A percentile compares a stretch with the other conserved stretches of the same genome.
phyloP scores from a whole-genome alignment of 1,284 basidiomycete species.

The Microbotryum silenes-acaulis region DNA sequence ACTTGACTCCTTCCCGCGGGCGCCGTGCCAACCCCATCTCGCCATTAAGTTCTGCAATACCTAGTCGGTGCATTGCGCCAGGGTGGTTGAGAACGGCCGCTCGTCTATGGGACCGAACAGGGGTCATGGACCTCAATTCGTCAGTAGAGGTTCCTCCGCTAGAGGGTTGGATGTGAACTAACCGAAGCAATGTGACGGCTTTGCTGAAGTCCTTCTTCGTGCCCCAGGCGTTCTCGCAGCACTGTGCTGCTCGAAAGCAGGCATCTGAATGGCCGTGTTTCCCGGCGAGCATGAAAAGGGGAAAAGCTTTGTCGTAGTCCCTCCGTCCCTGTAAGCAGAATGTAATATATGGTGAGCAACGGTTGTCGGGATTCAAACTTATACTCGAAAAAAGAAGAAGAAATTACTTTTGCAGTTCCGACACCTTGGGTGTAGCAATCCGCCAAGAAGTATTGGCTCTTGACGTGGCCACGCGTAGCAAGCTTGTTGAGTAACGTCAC shows the following conservation, averaged over 20 bases:
- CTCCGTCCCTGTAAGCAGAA: conserved; percentile 54
- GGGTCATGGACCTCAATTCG: background rate
- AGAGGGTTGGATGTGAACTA: conserved; percentile 11
- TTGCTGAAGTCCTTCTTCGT: conserved; percentile 86
- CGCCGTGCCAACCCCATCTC: conserved; percentile 78
- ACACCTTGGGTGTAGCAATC: conserved; percentile 98
- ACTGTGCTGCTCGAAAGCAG: conserved; percentile 89
- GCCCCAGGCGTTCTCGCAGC: conserved; percentile 98
- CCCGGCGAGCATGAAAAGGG: conserved; percentile 88
- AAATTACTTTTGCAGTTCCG: conserved; percentile 57
- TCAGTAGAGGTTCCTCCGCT: background rate
- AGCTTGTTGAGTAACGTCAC: conserved; percentile 76
- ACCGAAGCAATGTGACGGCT: conserved; percentile 79
- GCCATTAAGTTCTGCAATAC: conserved; percentile 92
- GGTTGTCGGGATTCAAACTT: background rate
- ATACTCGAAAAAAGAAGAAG: too few relatives aligned
- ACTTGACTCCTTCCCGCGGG: conserved; percentile 94
- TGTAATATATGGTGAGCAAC: background rate
- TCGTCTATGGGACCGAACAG: conserved; percentile 50
- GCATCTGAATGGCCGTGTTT: conserved; percentile 98
- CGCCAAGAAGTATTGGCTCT: conserved; percentile 93
- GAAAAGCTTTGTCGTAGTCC: conserved; percentile 95
- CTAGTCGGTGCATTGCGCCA: conserved; percentile 92
- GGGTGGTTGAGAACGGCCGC: conserved; percentile 85
- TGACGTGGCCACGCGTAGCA: conserved; percentile 85